phyloP scores from a whole-genome alignment of 2,329 filamentous ascomycete species.

The Cladosporium sp. region DNA sequence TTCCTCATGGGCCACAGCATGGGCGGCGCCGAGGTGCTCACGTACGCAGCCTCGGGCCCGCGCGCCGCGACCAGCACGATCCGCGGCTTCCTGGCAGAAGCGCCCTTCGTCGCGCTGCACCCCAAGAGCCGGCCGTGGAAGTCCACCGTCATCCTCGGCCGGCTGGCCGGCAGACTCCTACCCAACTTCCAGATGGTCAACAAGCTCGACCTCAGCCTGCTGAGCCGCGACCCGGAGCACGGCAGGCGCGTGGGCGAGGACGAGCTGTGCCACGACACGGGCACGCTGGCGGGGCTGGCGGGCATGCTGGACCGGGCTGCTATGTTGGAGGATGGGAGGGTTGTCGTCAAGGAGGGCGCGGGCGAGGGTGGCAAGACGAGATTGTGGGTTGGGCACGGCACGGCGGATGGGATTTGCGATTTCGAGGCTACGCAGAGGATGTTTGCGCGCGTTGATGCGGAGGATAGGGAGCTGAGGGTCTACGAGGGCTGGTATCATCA shows the following conservation, averaged over 20 bases:
- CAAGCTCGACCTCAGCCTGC: conserved; percentile 57
- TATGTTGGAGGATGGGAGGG: conserved; percentile 54
- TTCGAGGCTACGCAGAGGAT: conserved; percentile 62
- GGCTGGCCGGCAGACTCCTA: conserved; percentile 63
- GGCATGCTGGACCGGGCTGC: conserved; percentile 71
- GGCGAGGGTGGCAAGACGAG: conserved; percentile 55
- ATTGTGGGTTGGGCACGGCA: conserved; percentile 73
- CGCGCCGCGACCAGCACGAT: conserved; percentile 55
- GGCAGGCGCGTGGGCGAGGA: conserved; percentile 61
- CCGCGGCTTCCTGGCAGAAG: conserved; percentile 69
- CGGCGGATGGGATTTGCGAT: conserved; percentile 65
- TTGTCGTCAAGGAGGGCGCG: conserved; percentile 39
- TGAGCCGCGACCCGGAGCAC: conserved; percentile 65
- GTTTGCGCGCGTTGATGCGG: conserved; percentile 53
- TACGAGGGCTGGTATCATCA: conserved; percentile 81
- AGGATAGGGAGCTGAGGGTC: conserved; percentile 66
- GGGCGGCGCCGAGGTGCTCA: conserved; percentile 76
- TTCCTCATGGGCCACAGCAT: conserved; percentile 91
- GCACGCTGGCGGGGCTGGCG: conserved; percentile 76
- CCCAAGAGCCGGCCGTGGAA: conserved; percentile 59
- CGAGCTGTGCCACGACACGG: conserved; percentile 72
- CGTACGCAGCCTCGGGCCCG: conserved; percentile 48
- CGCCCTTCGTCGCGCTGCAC: conserved; percentile 74
- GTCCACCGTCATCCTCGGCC: conserved; percentile 62
- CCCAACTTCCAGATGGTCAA: conserved; percentile 65